Conservation (phyloP, 768 basidiomycete genomes). For the Coprinopsis marcescibilis region DNA sequence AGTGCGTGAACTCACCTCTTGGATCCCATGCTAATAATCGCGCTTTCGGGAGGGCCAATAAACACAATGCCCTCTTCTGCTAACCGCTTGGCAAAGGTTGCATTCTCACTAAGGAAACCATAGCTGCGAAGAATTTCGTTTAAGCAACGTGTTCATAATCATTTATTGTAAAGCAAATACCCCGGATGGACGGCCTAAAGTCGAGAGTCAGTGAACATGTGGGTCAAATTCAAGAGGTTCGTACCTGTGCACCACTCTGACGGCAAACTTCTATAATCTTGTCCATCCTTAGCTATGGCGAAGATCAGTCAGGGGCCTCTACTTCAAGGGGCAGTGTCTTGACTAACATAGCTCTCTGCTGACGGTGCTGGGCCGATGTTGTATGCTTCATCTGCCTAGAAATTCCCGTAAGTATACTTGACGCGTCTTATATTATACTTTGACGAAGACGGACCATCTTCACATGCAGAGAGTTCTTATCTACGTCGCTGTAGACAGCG, state of each 20-base stretch:
- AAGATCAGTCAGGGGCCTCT: slow-evolving; percentile 1
- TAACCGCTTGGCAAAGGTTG: slow-evolving; percentile 68
- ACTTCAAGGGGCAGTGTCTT: neutral
- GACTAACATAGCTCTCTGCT: slow-evolving; percentile 79
- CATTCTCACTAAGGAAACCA: slow-evolving; percentile 91
- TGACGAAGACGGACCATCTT: slow-evolving; percentile 46
- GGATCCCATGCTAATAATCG: slow-evolving; percentile 92
- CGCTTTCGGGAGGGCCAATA: slow-evolving; percentile 83
- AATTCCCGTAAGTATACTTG: slow-evolving; percentile 1
- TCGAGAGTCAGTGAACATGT: slow-evolving; percentile 2
- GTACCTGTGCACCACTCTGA: slow-evolving; percentile 78
- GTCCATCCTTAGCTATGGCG: slow-evolving; percentile 68
- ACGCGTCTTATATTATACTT: neutral
- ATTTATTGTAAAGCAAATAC: slow-evolving; percentile 28
- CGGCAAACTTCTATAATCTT: slow-evolving; percentile 83
- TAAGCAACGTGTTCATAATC: slow-evolving; percentile 7
- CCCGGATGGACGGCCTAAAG: slow-evolving; percentile 90
- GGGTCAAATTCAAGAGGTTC: slow-evolving; percentile 13
- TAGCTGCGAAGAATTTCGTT: slow-evolving; percentile 40
- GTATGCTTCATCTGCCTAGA: slow-evolving; percentile 79
- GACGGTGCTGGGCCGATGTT: slow-evolving; percentile 92
- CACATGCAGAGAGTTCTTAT: slow-evolving; percentile 77
- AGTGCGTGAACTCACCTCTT: slow-evolving; percentile 57
- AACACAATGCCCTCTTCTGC: slow-evolving; percentile 80
- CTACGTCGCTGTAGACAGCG: slow-evolving; percentile 87